Conservation (phyloP, 148 eudicot species). For the Suaeda aralocaspica region DNA sequence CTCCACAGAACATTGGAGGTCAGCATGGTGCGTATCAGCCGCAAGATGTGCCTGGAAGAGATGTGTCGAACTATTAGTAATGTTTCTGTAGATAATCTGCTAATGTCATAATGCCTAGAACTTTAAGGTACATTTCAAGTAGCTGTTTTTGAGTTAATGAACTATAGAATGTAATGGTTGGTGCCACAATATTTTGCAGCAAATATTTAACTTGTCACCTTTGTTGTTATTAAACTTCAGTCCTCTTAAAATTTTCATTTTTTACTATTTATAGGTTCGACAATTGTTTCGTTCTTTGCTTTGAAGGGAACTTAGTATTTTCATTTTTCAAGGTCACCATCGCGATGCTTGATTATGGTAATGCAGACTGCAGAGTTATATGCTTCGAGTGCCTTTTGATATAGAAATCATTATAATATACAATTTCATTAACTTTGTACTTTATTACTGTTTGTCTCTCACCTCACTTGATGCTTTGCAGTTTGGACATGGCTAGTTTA, state of each 20-base stretch:
- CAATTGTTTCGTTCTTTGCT: too few species aligned
- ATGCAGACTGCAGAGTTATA: too few species aligned
- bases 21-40: conserved; percentile 38
- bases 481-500: too few species aligned
- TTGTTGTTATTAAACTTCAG: background rate
- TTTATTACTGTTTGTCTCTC: too few species aligned
- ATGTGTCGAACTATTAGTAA: conserved; percentile 27
- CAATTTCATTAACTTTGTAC: too few species aligned
- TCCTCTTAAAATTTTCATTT: background rate
- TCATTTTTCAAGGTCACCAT: too few species aligned
- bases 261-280: too few species aligned
- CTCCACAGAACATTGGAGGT: conserved; percentile 32
- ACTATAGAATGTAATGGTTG: conserved; percentile 10
- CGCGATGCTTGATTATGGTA: too few species aligned
- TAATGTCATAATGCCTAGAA: conserved; percentile 8
- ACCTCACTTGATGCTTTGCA: too few species aligned
- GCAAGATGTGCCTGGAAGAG: conserved; percentile 63
- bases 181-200: background rate
- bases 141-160: conserved; percentile 1
- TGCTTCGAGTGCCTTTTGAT: too few species aligned
- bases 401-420: too few species aligned
- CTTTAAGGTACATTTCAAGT: background rate
- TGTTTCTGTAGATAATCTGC: conserved; percentile 2
- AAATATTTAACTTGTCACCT: background rate
- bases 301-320: too few species aligned